These are phyloP conservation scores for Gypsophila paniculata DNA, from an alignment of 179 eudicot species.

Conservation along the genomic window DNA sequence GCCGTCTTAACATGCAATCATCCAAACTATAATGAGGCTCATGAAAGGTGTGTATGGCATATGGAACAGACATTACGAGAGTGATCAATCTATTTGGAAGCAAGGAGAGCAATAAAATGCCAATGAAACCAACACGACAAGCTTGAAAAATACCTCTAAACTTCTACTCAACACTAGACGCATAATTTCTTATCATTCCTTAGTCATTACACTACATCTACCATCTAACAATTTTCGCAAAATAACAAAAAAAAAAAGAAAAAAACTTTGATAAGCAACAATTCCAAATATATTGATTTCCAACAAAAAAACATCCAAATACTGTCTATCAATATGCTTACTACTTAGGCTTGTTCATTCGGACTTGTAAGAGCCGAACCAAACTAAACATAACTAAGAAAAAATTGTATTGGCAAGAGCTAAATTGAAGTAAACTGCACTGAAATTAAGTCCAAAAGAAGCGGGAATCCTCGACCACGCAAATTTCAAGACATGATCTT, in stretches of 20 bases:
- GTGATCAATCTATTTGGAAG: no score
- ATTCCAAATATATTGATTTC: background rate
- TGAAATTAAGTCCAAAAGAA: no score
- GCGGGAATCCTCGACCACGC: background rate
- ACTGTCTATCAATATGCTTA: no score
- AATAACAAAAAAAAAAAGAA: background rate
- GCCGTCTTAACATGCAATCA: no score
- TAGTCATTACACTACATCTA: background rate
- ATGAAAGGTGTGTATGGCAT: no score
- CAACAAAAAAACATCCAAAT: background rate
- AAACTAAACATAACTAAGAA: no score
- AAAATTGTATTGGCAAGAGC: no score
- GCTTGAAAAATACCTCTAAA: background rate
- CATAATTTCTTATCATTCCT: background rate
- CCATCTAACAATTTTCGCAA: conserved; percentile 2
- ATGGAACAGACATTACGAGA: no score
- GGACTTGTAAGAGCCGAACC: no score
- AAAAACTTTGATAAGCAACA: background rate
- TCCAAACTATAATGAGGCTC: no score
- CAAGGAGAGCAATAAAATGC: background rate
- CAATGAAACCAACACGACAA: background rate
- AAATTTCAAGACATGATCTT: background rate
- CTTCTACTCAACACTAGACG: background rate
- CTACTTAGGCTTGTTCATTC: no score
- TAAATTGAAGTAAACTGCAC: no score